Evolutionary conservation across 2,329 filamentous ascomycete genomes (phyloP).

Genomic region (Cladosporium sp.): DNA sequence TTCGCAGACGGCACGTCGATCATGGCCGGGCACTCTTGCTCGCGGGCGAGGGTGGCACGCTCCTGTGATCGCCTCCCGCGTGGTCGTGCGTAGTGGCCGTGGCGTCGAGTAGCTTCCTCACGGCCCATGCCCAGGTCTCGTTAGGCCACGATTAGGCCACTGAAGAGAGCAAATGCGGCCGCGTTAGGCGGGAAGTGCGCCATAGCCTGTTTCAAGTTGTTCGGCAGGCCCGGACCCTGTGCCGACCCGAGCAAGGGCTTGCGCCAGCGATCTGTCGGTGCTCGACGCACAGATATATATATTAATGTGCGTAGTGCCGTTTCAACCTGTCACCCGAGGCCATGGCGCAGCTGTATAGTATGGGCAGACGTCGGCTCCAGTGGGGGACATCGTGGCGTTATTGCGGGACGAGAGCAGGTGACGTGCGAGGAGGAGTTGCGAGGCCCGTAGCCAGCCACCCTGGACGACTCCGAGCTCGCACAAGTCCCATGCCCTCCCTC

Average conservation of each 20-base stretch:
- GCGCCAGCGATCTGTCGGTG: background rate
- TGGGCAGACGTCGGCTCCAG: background rate
- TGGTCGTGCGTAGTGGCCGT: constrained; percentile 5
- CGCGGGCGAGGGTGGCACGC: constrained; percentile 1
- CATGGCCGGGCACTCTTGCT: constrained; percentile 1
- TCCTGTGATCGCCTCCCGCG: constrained; percentile 1
- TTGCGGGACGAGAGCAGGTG: background rate
- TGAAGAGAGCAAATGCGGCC: constrained; percentile 1
- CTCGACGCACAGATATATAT: background rate
- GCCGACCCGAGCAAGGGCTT: background rate
- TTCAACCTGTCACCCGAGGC: constrained; percentile 8
- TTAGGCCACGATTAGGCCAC: background rate
- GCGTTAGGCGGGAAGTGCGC: background rate
- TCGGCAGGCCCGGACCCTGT: constrained; percentile 9
- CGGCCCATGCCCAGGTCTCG: background rate
- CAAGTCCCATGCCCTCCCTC: too few species aligned
- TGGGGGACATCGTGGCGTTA: constrained; percentile 3
- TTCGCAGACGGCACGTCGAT: constrained; percentile 5
- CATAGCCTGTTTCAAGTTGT: constrained; percentile 8
- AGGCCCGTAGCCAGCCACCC: too few species aligned
- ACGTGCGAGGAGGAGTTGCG: too few species aligned
- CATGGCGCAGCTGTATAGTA: background rate
- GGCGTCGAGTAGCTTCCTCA: constrained; percentile 2
- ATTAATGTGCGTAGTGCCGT: constrained; percentile 3
- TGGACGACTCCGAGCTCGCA: too few species aligned